Evolutionary conservation across 2,329 filamentous ascomycete genomes (phyloP), one percentile per base, ranked within the genome.

Genomic region (Colletotrichum chrysophilum): DNA sequence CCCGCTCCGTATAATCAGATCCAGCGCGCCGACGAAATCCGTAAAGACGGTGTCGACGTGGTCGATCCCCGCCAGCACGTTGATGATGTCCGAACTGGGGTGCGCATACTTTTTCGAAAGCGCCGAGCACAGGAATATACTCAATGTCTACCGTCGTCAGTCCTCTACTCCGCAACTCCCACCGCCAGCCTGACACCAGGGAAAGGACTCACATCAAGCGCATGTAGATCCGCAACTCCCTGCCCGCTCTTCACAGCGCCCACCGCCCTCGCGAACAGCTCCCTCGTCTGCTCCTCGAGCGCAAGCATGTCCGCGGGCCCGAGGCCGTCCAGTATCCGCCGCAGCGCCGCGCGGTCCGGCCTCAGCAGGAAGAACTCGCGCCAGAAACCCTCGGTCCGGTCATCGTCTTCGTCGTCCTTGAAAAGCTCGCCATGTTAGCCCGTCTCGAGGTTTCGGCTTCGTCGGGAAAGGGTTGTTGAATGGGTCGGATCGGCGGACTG

Each of bases 91-190:
- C 66, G 97, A 97, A 84, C 96, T 98, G 7, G 96, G 95, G 81
- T 98, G 98, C 28, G 95, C 96, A 84, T 98, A 99, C 83, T 94
- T 95, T 86, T 98, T 99, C 74, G 91, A 91, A 77, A 98, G 88
- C 21, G 98, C 90, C 70, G 93, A 92, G 66, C 93, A 93, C 82
- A 99, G 90, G 85, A 98, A 98, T 64, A 94, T 93, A 84, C 94
- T 96, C 82, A 98, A 90, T 76, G 96, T 98, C 95, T 98, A 84
- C 7, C 13, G 24, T 16, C 64, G 18, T 60, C n/a, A 61, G 43
- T 5, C 16, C 34, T 65, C 26, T 32, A 55, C 6, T 26, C n/a
- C n/a, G n/a, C n/a, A 28, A 21, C n/a, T 32, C 7, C 32, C 30
- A 32, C 12, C 1, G 18, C n/a, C n/a, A n/a, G n/a, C 18, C 18